These are phyloP conservation scores for Ustilago curta DNA, from an alignment of 1,284 basidiomycete species.

Conservation along the genomic window DNA sequence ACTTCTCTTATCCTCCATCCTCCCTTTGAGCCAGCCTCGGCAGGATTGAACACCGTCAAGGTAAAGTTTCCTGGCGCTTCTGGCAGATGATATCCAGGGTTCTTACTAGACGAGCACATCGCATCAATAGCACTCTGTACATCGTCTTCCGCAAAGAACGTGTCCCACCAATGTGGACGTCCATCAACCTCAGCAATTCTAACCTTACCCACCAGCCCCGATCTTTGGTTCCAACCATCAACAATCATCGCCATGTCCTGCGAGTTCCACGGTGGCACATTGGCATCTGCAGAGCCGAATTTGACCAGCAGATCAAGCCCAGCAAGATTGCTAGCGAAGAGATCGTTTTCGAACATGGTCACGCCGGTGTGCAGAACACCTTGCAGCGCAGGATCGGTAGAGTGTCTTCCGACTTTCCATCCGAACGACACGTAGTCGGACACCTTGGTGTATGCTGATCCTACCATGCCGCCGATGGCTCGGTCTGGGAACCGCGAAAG, in stretches of 20 bases:
- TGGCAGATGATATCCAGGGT: conserved; percentile 27
- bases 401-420: conserved; percentile 76
- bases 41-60: conserved; percentile 77
- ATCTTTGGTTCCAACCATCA: conserved; percentile 72
- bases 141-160: conserved; percentile 74
- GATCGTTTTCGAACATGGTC: conserved; percentile 85
- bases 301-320: conserved; percentile 78
- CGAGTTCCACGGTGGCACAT: conserved; percentile 84
- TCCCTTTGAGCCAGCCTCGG: conserved; percentile 76
- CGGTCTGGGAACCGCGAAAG: conserved; percentile 81
- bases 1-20: conserved; percentile 77
- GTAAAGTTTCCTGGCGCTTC: conserved; percentile 72
- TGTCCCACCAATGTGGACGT: conserved; percentile 78
- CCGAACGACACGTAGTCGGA: conserved; percentile 83
- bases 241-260: conserved; percentile 76
- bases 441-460: conserved; percentile 70
- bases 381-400: conserved; percentile 79
- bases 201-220: conserved; percentile 68
- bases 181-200: conserved; percentile 74
- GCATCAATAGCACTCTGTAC: conserved; percentile 72
- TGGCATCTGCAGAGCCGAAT: conserved; percentile 80
- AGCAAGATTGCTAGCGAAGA: conserved; percentile 81
- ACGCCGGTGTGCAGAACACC: conserved; percentile 79
- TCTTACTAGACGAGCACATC: conserved; percentile 13
- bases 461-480: conserved; percentile 72